Evolutionary conservation across 306 rosid genomes (phyloP).

Genomic region (Dryas octopetala): DNA sequence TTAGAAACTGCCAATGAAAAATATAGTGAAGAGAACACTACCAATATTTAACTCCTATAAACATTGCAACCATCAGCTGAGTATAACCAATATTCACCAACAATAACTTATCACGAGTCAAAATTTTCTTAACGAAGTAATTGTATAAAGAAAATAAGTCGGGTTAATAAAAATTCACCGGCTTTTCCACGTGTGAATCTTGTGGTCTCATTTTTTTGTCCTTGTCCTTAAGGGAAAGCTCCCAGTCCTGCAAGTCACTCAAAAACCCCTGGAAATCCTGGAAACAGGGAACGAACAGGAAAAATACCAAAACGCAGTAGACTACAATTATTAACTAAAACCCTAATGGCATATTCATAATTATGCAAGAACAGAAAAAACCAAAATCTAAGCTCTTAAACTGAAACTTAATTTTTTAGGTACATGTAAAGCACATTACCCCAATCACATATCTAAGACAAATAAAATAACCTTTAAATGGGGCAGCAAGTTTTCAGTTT

Average conservation of each 20-base stretch:
- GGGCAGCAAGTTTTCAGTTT: neutral
- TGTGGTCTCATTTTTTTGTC: slow-evolving; percentile 43
- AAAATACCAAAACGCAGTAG: slow-evolving; percentile 15
- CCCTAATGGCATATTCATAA: neutral
- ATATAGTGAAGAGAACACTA: neutral
- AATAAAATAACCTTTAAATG: neutral
- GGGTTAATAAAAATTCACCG: slow-evolving; percentile 36
- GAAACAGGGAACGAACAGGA: slow-evolving; percentile 19
- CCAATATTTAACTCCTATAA: neutral
- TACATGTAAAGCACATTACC: neutral
- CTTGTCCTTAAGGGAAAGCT: slow-evolving; percentile 66
- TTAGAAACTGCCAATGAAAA: slow-evolving; percentile 22
- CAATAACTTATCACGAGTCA: neutral
- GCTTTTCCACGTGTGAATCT: slow-evolving; percentile 42
- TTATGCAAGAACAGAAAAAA: neutral
- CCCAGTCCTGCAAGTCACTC: slow-evolving; percentile 98
- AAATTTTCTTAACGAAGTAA: too few species aligned
- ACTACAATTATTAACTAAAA: neutral
- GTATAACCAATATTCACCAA: neutral
- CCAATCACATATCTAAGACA: neutral
- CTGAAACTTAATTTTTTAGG: neutral
- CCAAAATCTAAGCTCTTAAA: neutral
- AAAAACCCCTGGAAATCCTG: slow-evolving; percentile 96
- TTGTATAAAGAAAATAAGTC: neutral
- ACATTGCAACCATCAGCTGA: neutral